These are phyloP conservation scores for Macaranga tanarius DNA, from an alignment of 441 rosid genomes.

Conservation along the genomic window DNA sequence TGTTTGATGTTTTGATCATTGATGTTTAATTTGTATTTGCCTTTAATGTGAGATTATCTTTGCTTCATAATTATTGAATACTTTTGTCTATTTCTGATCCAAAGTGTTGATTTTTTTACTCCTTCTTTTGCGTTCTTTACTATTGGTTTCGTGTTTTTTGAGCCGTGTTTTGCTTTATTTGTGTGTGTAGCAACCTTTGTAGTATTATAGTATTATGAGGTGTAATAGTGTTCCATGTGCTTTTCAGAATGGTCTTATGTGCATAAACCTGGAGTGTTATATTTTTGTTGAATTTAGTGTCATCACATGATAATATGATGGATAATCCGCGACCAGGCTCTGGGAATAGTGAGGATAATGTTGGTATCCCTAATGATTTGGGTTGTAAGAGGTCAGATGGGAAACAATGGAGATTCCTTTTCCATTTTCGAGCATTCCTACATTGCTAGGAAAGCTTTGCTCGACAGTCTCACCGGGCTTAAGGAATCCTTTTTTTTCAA, in stretches of 20 bases:
- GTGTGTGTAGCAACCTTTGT: background rate
- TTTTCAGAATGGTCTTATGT: slow-evolving; percentile 12
- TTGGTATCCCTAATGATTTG: slow-evolving; percentile 77
- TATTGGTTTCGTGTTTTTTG: background rate
- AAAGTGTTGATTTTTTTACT: background rate
- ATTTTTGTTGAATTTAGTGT: background rate
- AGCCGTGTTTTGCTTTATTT: background rate
- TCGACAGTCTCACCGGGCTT: slow-evolving; percentile 50
- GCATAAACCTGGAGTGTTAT: background rate
- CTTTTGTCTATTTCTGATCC: background rate
- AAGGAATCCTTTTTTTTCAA: slow-evolving; percentile 42
- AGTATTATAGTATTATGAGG: background rate
- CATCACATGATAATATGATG: slow-evolving; percentile 23
- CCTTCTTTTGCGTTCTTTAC: too few relatives aligned
- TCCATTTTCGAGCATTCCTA: slow-evolving; percentile 74
- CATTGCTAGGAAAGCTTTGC: slow-evolving; percentile 69
- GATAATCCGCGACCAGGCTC: slow-evolving; percentile 54
- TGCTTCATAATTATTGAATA: background rate
- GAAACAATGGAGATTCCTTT: slow-evolving; percentile 85
- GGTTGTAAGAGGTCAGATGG: slow-evolving; percentile 99
- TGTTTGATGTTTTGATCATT: background rate
- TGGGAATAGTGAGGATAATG: slow-evolving; percentile 62
- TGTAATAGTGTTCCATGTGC: background rate
- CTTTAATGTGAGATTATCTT: too few relatives aligned
- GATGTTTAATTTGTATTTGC: too few relatives aligned